Base-by-base conservation (phyloP, 805 yeast genomes). In the Barnettozyma sucrosica region DNA sequence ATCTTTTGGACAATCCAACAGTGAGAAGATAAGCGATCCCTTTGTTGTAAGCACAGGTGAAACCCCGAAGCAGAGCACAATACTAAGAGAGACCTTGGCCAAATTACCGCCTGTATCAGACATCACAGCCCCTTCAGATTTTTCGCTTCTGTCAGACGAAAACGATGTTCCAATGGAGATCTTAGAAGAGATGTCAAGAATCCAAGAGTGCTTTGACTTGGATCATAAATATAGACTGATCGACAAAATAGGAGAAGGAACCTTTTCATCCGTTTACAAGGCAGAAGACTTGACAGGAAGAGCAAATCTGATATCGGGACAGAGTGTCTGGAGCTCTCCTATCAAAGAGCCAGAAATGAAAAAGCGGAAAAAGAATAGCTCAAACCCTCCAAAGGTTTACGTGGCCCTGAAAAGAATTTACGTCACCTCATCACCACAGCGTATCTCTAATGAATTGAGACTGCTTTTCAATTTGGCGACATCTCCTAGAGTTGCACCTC, bases 371-470 rank as follows among this genome's bases (percentile, higher is more conserved):
- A 63, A 72, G n/a, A 34, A 41, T 7, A 41, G 23, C 5, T 10
- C 34, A 13, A 36, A 13, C 6, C 20, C 19, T 10, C 51, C 50
- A 23, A 50, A 60, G 32, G 59, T 61, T 30, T 67, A 62, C 44
- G 98, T 93, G 48, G 99, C 99, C 2, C 71, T 93, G 55, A 93
- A 93, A 63, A 80, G 93, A 59, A 89, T 93, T 41, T 90, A 92
- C 64, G 98, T 90, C 19, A 93, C 99, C 0, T 87, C 97, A 1
- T 89, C 97, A 7, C 97, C 98, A 0, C 83, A 80, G 52, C 76
- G 99, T 65, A 92, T 93, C 39, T 81, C 79, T 56, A 90, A 90
- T 63, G 99, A 93, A 65, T 75, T 93, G 53, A 83, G 83, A 53
- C 68, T 93, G 41, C 72, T 93, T 28, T 84, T 85, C 61, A 76